Percentiles rank a stretch among this genome's conserved stretches.
Conservation (phyloP, 306 rosid genomes). For the Herpetospermum pedunculosum region DNA sequence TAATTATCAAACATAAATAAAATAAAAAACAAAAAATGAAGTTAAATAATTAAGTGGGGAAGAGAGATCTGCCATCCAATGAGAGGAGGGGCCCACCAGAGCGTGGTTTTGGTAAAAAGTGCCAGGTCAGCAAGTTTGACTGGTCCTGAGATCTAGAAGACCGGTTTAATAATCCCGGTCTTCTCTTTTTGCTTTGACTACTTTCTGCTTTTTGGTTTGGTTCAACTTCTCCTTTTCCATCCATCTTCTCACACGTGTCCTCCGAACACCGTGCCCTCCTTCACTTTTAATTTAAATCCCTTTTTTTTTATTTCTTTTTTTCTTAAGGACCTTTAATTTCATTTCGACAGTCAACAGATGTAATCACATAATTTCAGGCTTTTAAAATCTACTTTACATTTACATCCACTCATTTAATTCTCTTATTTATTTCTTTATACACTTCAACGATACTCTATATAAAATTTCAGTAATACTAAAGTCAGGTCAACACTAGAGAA, state of each 20-base stretch:
- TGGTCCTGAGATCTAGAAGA: not conserved
- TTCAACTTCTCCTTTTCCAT: not conserved
- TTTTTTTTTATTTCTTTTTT: not conserved
- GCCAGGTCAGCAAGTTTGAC: slow-evolving; percentile 12
- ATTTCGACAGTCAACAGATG: too few species aligned
- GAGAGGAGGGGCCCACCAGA: too few species aligned
- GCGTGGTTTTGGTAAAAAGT: slow-evolving; percentile 9
- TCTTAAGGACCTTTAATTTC: not conserved
- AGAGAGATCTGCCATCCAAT: too few species aligned
- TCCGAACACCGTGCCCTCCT: not conserved
- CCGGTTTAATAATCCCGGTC: not conserved
- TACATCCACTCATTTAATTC: too few species aligned
- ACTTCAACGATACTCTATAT: too few species aligned
- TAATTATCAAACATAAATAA: too few species aligned
- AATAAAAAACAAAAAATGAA: too few species aligned
- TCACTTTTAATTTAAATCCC: too few species aligned
- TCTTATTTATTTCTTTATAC: too few species aligned
- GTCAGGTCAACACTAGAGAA: too few species aligned
- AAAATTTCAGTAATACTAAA: too few species aligned
- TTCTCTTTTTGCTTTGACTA: not conserved
- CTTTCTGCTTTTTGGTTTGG: not conserved
- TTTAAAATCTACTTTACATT: not conserved
- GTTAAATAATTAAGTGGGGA: too few species aligned
- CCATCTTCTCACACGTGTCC: slow-evolving; percentile 2
- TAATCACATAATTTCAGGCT: not conserved